Conservation (phyloP, 2,329 filamentous ascomycete genomes). For the Orbilia oligospora region DNA sequence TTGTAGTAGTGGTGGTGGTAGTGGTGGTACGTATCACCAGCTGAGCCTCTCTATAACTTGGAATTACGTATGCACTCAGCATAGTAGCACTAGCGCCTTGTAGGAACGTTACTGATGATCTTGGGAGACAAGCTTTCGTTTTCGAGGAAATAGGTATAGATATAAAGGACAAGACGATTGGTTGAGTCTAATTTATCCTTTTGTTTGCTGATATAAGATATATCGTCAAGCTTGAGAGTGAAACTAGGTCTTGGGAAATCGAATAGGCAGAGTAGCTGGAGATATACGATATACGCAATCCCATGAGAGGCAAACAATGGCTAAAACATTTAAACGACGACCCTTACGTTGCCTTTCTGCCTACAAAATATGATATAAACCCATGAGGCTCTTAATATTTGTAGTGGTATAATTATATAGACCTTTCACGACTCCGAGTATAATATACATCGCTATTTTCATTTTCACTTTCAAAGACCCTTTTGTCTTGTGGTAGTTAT, state of each 20-base stretch:
- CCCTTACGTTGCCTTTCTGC: constrained; percentile 42
- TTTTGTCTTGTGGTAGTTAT: background rate
- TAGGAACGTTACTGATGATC: background rate
- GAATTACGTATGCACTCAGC: constrained; percentile 20
- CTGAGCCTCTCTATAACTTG: constrained; percentile 7
- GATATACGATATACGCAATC: constrained; percentile 37
- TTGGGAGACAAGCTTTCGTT: constrained; percentile 8
- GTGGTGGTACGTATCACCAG: background rate
- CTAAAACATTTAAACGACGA: constrained; percentile 15
- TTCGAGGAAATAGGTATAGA: constrained; percentile 4
- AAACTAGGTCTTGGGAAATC: background rate
- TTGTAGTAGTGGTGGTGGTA: too few species aligned
- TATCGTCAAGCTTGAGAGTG: too few species aligned
- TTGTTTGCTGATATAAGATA: background rate
- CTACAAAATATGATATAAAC: background rate
- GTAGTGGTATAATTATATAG: background rate
- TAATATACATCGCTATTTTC: background rate
- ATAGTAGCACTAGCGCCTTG: background rate
- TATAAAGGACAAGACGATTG: background rate
- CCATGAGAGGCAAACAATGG: constrained; percentile 34
- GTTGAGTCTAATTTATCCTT: background rate
- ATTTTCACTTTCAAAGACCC: background rate
- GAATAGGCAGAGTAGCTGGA: background rate
- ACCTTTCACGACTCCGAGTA: background rate
- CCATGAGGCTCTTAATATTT: background rate